These are phyloP conservation scores for Triticum dicoccoides DNA, from an alignment of 176 grass and related monocot species.

Conservation along the genomic window DNA sequence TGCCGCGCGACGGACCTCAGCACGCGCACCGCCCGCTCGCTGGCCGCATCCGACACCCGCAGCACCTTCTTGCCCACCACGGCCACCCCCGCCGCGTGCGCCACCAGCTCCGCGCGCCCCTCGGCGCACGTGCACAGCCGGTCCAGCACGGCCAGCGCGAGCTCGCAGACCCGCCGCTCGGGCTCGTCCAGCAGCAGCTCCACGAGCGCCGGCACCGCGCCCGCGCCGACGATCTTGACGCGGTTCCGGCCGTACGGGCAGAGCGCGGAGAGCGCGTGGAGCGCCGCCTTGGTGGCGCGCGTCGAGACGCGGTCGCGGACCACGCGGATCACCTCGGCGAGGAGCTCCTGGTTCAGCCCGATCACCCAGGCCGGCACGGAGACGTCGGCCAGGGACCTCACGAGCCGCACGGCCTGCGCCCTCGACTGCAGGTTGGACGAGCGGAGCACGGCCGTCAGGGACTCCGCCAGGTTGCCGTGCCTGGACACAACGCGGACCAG, in stretches of 20 bases:
- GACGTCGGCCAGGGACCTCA: constrained; percentile 45
- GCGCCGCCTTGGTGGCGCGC: constrained; percentile 52
- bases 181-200: constrained; percentile 70
- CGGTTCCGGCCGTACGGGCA: constrained; percentile 60
- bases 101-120: constrained; percentile 68
- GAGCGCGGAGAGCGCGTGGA: constrained; percentile 49
- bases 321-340: constrained; percentile 57
- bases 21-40: constrained; percentile 72
- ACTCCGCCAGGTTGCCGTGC: constrained; percentile 40
- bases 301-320: constrained; percentile 51
- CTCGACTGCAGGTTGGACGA: constrained; percentile 51
- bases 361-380: constrained; percentile 43
- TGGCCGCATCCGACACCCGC: constrained; percentile 57
- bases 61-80: constrained; percentile 69
- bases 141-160: constrained; percentile 62
- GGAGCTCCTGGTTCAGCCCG: constrained; percentile 38
- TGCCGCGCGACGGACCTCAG: constrained; percentile 58
- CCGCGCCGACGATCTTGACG: constrained; percentile 58
- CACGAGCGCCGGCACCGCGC: constrained; percentile 50
- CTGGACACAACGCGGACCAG: constrained; percentile 38
- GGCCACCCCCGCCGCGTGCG: constrained; percentile 66
- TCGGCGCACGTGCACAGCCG: constrained; percentile 82
- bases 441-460: constrained; percentile 52
- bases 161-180: constrained; percentile 60
- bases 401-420: constrained; percentile 47